phyloP scores from a whole-genome alignment of 345 rosid genomes.

The Heritiera fomes region DNA sequence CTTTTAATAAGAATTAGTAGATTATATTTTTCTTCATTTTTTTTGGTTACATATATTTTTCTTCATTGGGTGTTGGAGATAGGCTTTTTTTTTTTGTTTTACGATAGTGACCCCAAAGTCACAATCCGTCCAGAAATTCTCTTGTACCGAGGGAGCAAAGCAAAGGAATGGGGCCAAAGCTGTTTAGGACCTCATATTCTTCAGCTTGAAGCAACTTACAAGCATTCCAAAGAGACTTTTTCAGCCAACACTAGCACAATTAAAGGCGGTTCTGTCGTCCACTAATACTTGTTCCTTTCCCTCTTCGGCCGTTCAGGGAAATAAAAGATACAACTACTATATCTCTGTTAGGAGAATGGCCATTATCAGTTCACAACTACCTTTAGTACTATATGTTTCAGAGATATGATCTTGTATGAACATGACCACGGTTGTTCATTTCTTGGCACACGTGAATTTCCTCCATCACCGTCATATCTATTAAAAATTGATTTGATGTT shows the following conservation, averaged over 20 bases:
- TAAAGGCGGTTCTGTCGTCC: constrained; percentile 41
- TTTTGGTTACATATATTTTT: too few species aligned
- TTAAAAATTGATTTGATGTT: neutral
- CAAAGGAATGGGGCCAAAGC: neutral
- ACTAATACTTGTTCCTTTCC: constrained; percentile 30
- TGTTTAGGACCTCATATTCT: neutral
- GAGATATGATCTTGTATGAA: neutral
- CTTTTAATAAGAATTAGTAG: too few species aligned
- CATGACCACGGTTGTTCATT: neutral
- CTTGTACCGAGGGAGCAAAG: neutral
- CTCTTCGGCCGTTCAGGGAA: constrained; percentile 12
- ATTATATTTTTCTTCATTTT: too few species aligned
- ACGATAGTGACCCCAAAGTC: neutral
- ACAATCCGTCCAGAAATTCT: neutral
- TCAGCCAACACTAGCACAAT: neutral
- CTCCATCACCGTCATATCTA: neutral
- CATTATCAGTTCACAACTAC: neutral
- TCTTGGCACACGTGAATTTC: neutral
- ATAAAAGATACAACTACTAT: neutral
- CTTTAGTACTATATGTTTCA: neutral
- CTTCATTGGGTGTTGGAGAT: neutral
- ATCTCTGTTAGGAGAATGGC: neutral
- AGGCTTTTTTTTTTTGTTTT: neutral
- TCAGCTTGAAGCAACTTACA: constrained; percentile 9
- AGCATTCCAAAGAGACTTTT: constrained; percentile 13